Evolutionary conservation across 106 monocot species (phyloP).

Genomic region (Dioscorea zingiberensis): DNA sequence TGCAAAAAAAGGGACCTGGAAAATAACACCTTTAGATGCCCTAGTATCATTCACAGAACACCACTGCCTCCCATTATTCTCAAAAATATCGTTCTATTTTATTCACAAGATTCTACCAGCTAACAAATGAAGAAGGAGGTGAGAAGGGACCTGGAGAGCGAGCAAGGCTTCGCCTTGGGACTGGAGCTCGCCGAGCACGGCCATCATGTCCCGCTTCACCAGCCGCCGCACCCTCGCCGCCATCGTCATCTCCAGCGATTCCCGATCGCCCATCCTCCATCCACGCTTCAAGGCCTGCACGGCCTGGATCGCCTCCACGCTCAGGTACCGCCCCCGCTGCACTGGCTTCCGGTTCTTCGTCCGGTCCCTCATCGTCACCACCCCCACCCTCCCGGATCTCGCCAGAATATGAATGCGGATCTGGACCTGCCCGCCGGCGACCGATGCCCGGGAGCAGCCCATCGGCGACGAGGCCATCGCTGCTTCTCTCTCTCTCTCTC

Average conservation of each 20-base stretch:
- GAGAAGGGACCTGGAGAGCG: slow-evolving; percentile 52
- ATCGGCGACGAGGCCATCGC: not conserved
- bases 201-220: slow-evolving; percentile 71
- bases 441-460: not conserved
- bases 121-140: not conserved
- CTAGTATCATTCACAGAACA: no score
- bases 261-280: slow-evolving; percentile 18
- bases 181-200: slow-evolving; percentile 68
- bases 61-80: no score
- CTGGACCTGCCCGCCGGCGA: not conserved
- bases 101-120: not conserved
- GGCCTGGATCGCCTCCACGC: slow-evolving; percentile 86
- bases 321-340: slow-evolving; percentile 85
- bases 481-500: not conserved
- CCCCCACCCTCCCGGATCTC: not conserved
- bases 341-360: slow-evolving; percentile 83
- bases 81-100: no score
- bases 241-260: slow-evolving; percentile 18
- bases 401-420: not conserved
- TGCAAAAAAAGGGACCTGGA: not conserved
- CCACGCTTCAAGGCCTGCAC: slow-evolving; percentile 79
- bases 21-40: not conserved
- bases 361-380: slow-evolving; percentile 63
- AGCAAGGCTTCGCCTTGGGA: slow-evolving; percentile 51
- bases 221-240: slow-evolving; percentile 65